Conservation (phyloP, 257 asterid genomes). For the Solanum okadae region DNA sequence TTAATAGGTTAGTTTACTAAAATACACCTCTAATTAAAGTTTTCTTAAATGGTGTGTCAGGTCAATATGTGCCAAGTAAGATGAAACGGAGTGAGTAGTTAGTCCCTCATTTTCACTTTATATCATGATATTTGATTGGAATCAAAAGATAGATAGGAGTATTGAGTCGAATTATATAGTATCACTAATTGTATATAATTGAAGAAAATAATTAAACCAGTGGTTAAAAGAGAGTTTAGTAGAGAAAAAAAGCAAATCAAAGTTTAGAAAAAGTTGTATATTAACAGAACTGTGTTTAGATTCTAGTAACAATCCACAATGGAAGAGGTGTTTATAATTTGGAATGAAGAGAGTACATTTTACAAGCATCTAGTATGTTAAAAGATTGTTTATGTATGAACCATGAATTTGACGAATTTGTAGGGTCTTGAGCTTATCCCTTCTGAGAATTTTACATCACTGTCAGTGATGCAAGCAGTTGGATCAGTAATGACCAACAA, state of each 20-base stretch:
- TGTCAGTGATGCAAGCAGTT: conserved; percentile 94
- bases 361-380: neutral
- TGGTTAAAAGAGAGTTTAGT: neutral
- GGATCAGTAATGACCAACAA: conserved; percentile 96
- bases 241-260: neutral
- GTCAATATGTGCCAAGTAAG: neutral
- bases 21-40: neutral
- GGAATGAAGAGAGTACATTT: neutral
- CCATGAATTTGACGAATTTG: neutral
- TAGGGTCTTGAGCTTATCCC: conserved; percentile 93
- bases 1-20: neutral
- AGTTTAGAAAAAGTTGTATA: neutral
- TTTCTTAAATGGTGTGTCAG: neutral
- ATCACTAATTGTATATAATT: neutral
- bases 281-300: neutral
- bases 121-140: neutral
- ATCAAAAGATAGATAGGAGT: neutral
- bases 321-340: neutral
- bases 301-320: neutral
- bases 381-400: neutral
- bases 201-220: neutral
- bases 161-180: neutral
- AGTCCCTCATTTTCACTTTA: neutral
- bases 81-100: neutral
- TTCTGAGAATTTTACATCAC: conserved; percentile 89